Evolutionary conservation across 345 rosid species (phyloP), one percentile per base, ranked within the genome.

Genomic region (Brassica napus): DNA sequence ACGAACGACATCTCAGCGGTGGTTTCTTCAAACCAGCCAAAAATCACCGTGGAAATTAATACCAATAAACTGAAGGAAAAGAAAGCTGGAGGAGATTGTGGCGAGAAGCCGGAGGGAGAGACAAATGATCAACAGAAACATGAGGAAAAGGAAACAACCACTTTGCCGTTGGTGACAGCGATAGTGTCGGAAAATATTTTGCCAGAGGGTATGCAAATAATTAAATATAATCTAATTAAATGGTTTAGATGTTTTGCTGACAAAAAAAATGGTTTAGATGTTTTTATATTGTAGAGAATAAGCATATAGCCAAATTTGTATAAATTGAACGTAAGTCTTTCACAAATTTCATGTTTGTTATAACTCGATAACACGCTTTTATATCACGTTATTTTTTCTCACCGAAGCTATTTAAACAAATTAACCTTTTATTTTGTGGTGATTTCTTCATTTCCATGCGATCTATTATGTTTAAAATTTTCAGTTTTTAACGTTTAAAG

Each of bases 111-210:
- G 12, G 34, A 11, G 8, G 72, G 1, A 71, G 76, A 14, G 58
- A 52, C 24, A 2, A 61, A 68, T 26, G 71, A 0, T 15, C 67
- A 52, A 58, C 47, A 35, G 9, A 52, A 16, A 26, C 52, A 60
- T 2, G 72, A 80, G 30, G 76, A 63, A 32, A 62, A 64, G 32
- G 77, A 62, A 30, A 0, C 65, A 3, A 24, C 14, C 4, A 11
- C 14, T 32, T 44, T 7, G 6, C 52, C 10, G 3, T 2, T 26
- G n/a, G 65, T 5, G 59, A 0, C 37, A 32, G 55, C 35, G 74
- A 60, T 37, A 57, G 35, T 54, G 31, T 60, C 35, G 52, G 74
- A 39, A 18, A 68, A 81, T 55, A 49, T 68, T 52, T 69, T 39
- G 63, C 15, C 24, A 18, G 18, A 18, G 7, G 74, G 70, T 82